A percentile compares a stretch with the other conserved stretches of the same genome.
These are phyloP conservation scores for Pestalotiopsis sp. DNA, from an alignment of 2,329 filamentous ascomycete species.

Conservation along the genomic window DNA sequence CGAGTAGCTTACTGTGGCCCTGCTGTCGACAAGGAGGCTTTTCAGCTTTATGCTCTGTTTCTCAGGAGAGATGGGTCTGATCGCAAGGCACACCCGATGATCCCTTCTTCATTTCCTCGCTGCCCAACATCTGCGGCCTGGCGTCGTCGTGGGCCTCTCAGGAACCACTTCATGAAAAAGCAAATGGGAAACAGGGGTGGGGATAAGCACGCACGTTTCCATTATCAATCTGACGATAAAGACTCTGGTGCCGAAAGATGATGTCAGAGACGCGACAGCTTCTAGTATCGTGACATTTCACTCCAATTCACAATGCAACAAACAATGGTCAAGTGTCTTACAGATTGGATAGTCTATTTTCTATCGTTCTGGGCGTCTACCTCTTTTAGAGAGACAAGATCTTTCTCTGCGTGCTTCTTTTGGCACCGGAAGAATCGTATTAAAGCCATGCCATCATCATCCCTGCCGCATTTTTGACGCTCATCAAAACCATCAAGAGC, in stretches of 20 bases:
- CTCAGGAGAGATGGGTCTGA: neutral
- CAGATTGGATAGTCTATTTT: constrained; percentile 11
- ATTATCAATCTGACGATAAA: neutral
- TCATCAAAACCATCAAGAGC: constrained; percentile 16
- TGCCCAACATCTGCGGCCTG: neutral
- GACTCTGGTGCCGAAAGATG: neutral
- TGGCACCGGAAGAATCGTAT: constrained; percentile 8
- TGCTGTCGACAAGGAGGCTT: neutral
- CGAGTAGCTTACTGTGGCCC: neutral
- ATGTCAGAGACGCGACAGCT: neutral
- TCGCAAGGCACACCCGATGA: neutral
- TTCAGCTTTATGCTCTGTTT: neutral
- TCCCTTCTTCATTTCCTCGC: neutral
- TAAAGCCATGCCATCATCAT: constrained; percentile 19
- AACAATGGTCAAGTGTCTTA: neutral
- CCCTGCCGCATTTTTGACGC: constrained; percentile 20
- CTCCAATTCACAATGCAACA: neutral
- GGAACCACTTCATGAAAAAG: constrained; percentile 1
- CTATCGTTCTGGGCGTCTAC: constrained; percentile 8
- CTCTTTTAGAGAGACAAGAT: neutral
- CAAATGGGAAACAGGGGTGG: neutral
- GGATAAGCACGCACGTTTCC: neutral
- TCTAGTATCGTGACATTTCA: neutral
- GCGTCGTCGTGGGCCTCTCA: neutral
- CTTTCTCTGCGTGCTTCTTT: constrained; percentile 6